phyloP scores from a whole-genome alignment of 2,329 filamentous ascomycete species.

The Ampelomyces quisqualis region DNA sequence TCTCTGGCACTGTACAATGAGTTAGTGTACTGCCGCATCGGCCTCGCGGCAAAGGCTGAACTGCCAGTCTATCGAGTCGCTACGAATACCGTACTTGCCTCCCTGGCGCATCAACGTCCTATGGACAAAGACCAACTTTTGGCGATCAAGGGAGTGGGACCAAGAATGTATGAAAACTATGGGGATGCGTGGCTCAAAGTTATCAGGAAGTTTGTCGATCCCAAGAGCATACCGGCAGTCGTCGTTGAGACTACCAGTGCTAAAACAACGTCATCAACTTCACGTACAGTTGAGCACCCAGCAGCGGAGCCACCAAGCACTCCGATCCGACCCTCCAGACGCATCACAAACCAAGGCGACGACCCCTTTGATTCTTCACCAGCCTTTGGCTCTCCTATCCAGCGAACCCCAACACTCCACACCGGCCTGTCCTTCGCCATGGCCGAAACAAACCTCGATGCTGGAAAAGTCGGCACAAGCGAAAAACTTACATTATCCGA shows the following conservation, averaged over 20 bases:
- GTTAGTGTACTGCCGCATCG: slow-evolving; percentile 18
- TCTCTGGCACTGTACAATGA: slow-evolving; percentile 24
- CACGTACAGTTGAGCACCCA: background rate
- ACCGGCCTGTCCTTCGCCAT: slow-evolving; percentile 23
- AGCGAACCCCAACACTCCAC: slow-evolving; percentile 13
- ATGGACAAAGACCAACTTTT: slow-evolving; percentile 17
- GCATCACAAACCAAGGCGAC: background rate
- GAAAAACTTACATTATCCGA: slow-evolving; percentile 1
- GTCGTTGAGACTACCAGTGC: background rate
- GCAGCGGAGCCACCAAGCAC: slow-evolving; percentile 3
- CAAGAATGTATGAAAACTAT: slow-evolving; percentile 19
- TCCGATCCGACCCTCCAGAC: background rate
- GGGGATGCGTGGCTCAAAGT: slow-evolving; percentile 32
- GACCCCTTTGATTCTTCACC: slow-evolving; percentile 22
- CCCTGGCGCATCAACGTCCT: slow-evolving; percentile 29
- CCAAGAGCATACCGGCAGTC: slow-evolving; percentile 3
- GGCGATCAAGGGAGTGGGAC: slow-evolving; percentile 30
- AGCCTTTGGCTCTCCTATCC: slow-evolving; percentile 22
- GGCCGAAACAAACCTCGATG: slow-evolving; percentile 25
- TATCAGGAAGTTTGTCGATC: slow-evolving; percentile 18
- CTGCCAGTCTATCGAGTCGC: slow-evolving; percentile 20
- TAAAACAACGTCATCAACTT: background rate
- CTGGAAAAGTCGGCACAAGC: background rate
- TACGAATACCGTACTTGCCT: slow-evolving; percentile 22
- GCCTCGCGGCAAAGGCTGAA: slow-evolving; percentile 14